Conservation (phyloP, 2,329 filamentous ascomycete species). For the Dendryphion nanum region DNA sequence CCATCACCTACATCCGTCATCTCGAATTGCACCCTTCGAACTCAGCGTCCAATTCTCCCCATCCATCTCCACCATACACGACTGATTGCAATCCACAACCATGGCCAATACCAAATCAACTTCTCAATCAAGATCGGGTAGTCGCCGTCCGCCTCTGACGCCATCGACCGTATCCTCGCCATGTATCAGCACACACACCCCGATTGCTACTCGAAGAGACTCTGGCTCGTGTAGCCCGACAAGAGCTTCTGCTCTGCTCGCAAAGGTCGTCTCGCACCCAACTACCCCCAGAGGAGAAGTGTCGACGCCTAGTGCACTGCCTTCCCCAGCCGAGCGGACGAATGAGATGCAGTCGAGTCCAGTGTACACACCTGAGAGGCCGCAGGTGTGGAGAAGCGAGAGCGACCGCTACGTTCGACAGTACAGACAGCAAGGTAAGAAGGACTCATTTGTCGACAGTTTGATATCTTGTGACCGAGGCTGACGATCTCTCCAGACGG, state of each 20-base stretch:
- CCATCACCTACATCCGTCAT: conserved; percentile 8
- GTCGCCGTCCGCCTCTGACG: conserved; percentile 44
- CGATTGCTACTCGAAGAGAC: conserved; percentile 40
- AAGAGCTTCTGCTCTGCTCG: conserved; percentile 43
- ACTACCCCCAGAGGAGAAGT: conserved; percentile 38
- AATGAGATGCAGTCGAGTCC: conserved; percentile 24
- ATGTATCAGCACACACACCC: conserved; percentile 42
- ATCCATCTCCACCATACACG: conserved; percentile 10
- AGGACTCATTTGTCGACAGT: not conserved
- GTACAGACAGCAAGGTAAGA: conserved; percentile 38
- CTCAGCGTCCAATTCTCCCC: conserved; percentile 2
- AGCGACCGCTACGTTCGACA: conserved; percentile 38
- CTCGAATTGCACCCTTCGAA: conserved; percentile 3
- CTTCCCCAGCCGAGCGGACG: conserved; percentile 23
- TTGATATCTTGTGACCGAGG: not conserved
- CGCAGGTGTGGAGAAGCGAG: conserved; percentile 35
- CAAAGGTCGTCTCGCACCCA: conserved; percentile 45
- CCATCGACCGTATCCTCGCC: conserved; percentile 47
- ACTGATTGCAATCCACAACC: conserved; percentile 15
- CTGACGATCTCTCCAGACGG: conserved; percentile 41
- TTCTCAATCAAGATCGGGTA: conserved; percentile 37
- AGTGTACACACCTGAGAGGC: conserved; percentile 28
- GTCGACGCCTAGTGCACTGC: conserved; percentile 26
- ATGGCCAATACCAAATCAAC: conserved; percentile 39
- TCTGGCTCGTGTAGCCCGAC: conserved; percentile 42